A percentile compares a stretch with the other conserved stretches of the same genome.
Evolutionary conservation across 202 grass and related monocot species (phyloP).

Genomic region (Panicum hallii): DNA sequence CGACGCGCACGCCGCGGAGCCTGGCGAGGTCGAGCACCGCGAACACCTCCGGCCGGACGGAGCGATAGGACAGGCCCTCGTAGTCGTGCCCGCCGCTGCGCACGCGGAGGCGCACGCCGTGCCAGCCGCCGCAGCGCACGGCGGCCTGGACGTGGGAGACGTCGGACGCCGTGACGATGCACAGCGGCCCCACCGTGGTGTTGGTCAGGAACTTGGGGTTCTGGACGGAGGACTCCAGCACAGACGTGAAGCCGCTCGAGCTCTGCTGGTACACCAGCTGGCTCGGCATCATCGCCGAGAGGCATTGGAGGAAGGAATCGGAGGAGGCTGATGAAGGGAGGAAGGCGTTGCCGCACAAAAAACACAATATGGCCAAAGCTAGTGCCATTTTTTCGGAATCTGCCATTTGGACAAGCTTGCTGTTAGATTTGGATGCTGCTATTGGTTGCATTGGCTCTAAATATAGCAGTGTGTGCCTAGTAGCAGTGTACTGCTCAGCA

Average conservation of each 20-base stretch:
- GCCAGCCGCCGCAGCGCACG: constrained; percentile 47
- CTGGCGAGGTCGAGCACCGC: constrained; percentile 50
- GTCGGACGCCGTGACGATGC: constrained; percentile 46
- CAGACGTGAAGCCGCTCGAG: constrained; percentile 28
- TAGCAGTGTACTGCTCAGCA: too few relatives aligned
- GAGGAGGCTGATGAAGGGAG: constrained; percentile 18
- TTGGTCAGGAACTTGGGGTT: constrained; percentile 49
- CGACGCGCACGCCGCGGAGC: constrained; percentile 26
- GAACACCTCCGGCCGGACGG: constrained; percentile 38
- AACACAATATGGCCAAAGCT: neutral
- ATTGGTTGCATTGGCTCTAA: constrained; percentile 3
- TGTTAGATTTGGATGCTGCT: neutral
- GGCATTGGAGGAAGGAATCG: constrained; percentile 54
- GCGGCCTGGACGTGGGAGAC: constrained; percentile 51
- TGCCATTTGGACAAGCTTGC: neutral
- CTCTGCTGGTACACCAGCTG: constrained; percentile 43
- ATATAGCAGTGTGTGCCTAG: neutral
- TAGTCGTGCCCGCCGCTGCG: constrained; percentile 76
- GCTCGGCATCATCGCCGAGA: constrained; percentile 6
- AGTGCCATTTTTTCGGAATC: neutral
- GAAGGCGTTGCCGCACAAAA: neutral
- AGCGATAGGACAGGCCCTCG: constrained; percentile 59
- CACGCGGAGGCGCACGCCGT: constrained; percentile 47
- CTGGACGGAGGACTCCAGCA: constrained; percentile 50
- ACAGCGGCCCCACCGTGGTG: constrained; percentile 26